These are phyloP conservation scores for Trapa incisa DNA, from an alignment of 345 rosid species.

Conservation along the genomic window DNA sequence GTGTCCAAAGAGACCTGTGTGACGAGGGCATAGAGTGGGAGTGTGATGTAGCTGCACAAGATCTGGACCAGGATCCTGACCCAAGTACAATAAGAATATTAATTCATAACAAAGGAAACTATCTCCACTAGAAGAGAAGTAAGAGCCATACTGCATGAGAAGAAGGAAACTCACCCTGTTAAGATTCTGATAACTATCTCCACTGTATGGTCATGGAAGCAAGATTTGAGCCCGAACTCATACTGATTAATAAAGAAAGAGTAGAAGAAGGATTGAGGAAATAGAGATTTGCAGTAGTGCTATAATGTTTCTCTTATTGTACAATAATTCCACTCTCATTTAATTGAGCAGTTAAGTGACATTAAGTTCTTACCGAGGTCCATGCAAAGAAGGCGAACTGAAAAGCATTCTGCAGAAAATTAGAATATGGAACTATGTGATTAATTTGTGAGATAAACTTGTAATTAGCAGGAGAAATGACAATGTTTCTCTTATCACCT, in stretches of 20 bases:
- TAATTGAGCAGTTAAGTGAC: too few relatives aligned
- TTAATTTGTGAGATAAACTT: not conserved
- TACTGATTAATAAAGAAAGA: constrained; percentile 20
- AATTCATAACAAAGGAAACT: not conserved
- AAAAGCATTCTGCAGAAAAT: constrained; percentile 63
- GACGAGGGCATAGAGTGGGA: constrained; percentile 84
- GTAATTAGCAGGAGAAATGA: not conserved
- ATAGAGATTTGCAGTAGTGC: not conserved
- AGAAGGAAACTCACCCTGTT: constrained; percentile 40
- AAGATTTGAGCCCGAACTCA: constrained; percentile 41
- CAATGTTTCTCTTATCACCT: constrained; percentile 27
- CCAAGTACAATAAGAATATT: not conserved
- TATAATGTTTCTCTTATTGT: too few relatives aligned
- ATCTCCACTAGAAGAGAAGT: not conserved
- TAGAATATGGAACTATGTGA: not conserved
- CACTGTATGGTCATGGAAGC: constrained; percentile 38
- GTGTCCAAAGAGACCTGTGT: constrained; percentile 35
- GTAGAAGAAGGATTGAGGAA: not conserved
- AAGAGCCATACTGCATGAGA: too few relatives aligned
- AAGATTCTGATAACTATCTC: constrained; percentile 52
- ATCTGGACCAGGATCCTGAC: constrained; percentile 63
- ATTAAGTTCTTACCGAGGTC: constrained; percentile 44
- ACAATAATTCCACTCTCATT: too few relatives aligned
- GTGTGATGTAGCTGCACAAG: constrained; percentile 87
- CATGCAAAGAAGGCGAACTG: constrained; percentile 76